These are phyloP conservation scores for Candida ficus DNA, from an alignment of 805 yeast species.

Conservation along the genomic window DNA sequence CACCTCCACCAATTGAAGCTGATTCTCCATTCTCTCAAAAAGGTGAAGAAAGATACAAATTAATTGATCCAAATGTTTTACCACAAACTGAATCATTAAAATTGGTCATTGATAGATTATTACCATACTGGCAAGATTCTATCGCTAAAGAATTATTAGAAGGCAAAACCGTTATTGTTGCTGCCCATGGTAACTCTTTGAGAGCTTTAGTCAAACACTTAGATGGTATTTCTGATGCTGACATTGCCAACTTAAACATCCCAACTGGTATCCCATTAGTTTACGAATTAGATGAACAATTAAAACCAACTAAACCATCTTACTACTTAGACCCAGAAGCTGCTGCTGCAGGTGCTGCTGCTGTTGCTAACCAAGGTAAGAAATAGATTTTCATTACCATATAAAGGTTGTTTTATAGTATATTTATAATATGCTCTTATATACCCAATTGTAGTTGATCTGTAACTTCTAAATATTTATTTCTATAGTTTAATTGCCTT, in stretches of 20 bases:
- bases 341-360: constrained; percentile 99
- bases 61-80: constrained; percentile 77
- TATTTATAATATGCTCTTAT: too few species aligned
- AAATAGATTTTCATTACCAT: constrained; percentile 27
- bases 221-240: constrained; percentile 87
- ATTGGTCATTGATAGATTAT: constrained; percentile 90
- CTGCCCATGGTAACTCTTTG: constrained; percentile 98
- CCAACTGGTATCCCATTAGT: constrained; percentile 99
- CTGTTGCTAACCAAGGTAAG: constrained; percentile 96
- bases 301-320: constrained; percentile 87
- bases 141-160: constrained; percentile 77
- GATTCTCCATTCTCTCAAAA: constrained; percentile 78
- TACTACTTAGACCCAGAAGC: constrained; percentile 99
- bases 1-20: constrained; percentile 86
- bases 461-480: too few species aligned
- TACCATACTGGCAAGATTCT: constrained; percentile 95
- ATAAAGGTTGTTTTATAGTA: too few species aligned
- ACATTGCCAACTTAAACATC: constrained; percentile 90
- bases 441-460: too few species aligned
- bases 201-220: constrained; percentile 95
- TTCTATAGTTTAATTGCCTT: too few species aligned
- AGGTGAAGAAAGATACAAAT: constrained; percentile 79
- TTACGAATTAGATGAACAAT: constrained; percentile 82
- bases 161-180: constrained; percentile 87
- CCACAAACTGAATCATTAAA: constrained; percentile 94